phyloP scores from a whole-genome alignment of 306 rosid species.

The Cyclanthera cordifolia region DNA sequence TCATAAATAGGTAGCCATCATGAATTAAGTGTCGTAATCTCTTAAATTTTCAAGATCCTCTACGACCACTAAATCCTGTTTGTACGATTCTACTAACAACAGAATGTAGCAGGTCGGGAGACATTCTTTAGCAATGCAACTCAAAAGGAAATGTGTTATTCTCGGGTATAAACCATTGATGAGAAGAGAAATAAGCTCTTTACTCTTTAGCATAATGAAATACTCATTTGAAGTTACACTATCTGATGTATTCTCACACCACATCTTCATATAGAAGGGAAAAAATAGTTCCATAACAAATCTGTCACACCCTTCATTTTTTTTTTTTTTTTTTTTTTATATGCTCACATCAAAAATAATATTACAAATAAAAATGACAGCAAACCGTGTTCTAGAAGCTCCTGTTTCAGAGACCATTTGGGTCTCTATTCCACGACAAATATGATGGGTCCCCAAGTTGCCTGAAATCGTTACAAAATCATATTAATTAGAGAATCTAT shows the following conservation, averaged over 20 bases:
- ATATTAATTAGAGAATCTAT: constrained; percentile 5
- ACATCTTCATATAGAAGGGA: background rate
- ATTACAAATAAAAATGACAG: constrained; percentile 7
- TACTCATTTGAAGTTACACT: constrained; percentile 9
- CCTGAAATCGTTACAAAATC: constrained; percentile 30
- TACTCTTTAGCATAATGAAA: background rate
- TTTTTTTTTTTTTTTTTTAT: background rate
- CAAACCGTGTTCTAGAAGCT: constrained; percentile 9
- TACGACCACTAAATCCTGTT: no score
- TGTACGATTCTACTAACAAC: no score
- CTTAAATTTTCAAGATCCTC: no score
- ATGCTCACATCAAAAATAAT: background rate
- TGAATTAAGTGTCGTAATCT: no score
- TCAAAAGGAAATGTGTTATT: no score
- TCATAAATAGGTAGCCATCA: no score
- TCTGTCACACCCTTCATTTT: background rate
- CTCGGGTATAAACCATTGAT: no score
- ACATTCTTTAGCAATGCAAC: no score
- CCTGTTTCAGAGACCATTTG: constrained; percentile 45
- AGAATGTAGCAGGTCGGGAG: no score
- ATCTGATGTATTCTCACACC: background rate
- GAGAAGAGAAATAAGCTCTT: background rate
- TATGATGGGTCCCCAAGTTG: constrained; percentile 87
- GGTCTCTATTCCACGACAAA: constrained; percentile 73
- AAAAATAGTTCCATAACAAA: background rate